Base-by-base conservation (phyloP, 2,329 filamentous ascomycete genomes). In the Thelonectria discophora region DNA sequence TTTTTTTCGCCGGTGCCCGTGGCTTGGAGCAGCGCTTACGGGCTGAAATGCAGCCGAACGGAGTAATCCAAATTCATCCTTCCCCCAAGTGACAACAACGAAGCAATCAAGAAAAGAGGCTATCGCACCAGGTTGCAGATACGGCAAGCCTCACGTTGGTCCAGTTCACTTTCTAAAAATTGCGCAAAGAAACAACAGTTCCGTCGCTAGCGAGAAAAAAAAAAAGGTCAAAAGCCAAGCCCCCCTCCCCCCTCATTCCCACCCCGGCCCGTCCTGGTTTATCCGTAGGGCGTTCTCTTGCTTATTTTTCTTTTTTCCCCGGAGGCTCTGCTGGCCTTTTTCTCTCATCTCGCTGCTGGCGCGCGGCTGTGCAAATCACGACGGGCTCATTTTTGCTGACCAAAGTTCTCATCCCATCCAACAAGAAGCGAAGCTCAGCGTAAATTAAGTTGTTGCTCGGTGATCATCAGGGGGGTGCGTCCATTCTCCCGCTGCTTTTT, bases 271-370 rank as follows among this genome's bases (percentile, higher is more conserved):
- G 20, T 27, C 43, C 15, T 11, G 24, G 40, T n/a, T n/a, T 30
- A 21, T 47, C 43, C 20, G 20, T 40, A 12, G 43, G 50, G 50
- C 56, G 43, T 21, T 48, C 43, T 47, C 13, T 24, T 37, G 21
- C 39, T 43, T 45, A 32, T 53, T 32, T 30, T 42, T 32, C 45
- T 43, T 55, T 30, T 39, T 39, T 59, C 58, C 58, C 52, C 48
- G 58, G 58, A 61, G 58, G 58, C 58, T 61, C 58, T 61, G 58
- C 13, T 34, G 13, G n/a, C 39, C 32, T 37, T 43, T 53, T 30
- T 27, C 30, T 30, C 32, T 42, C 49, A 24, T 37, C 24, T 58
- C 58, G 51, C 52, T 42, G 58, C 47, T 51, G 58, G 52, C 52
- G 40, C 20, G 52, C 47, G 47, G 52, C 47, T 54, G 39, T 49